These are phyloP conservation scores for Aspergillus fumigatiaffinis DNA, from an alignment of 2,329 filamentous ascomycete genomes.

Conservation along the genomic window DNA sequence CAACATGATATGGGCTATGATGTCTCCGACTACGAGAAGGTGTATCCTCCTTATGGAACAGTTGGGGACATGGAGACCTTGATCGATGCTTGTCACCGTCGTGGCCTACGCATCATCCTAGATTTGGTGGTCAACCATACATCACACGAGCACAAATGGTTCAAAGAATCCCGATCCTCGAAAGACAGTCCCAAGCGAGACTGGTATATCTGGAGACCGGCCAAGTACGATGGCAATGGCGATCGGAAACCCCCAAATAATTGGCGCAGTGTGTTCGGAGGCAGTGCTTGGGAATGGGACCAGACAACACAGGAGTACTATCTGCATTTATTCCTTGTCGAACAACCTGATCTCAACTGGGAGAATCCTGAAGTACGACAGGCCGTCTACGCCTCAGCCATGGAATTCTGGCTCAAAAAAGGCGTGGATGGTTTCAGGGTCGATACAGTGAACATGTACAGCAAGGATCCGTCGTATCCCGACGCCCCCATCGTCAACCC, in stretches of 20 bases:
- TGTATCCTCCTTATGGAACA: constrained; percentile 60
- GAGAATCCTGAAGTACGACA: constrained; percentile 63
- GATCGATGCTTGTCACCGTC: constrained; percentile 55
- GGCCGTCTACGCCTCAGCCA: constrained; percentile 65
- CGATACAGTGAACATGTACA: constrained; percentile 70
- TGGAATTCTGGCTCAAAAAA: constrained; percentile 73
- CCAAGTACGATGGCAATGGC: constrained; percentile 52
- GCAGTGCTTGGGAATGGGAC: constrained; percentile 56
- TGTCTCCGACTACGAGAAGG: constrained; percentile 58
- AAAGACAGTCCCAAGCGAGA: constrained; percentile 60
- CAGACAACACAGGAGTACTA: constrained; percentile 69
- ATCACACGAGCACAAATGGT: constrained; percentile 67
- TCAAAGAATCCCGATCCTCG: constrained; percentile 60
- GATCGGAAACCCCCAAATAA: constrained; percentile 68
- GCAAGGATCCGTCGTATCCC: constrained; percentile 56
- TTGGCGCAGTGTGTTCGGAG: constrained; percentile 48
- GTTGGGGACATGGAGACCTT: constrained; percentile 61
- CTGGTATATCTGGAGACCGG: constrained; percentile 61
- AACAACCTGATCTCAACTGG: constrained; percentile 85
- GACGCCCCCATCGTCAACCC: constrained; percentile 33
- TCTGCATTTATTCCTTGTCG: constrained; percentile 67
- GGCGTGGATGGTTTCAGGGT: constrained; percentile 70
- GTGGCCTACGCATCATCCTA: constrained; percentile 66
- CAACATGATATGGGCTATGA: constrained; percentile 54
- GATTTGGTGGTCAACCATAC: constrained; percentile 78